Conservation (phyloP, 148 eudicot species). For the Arbutus unedo region DNA sequence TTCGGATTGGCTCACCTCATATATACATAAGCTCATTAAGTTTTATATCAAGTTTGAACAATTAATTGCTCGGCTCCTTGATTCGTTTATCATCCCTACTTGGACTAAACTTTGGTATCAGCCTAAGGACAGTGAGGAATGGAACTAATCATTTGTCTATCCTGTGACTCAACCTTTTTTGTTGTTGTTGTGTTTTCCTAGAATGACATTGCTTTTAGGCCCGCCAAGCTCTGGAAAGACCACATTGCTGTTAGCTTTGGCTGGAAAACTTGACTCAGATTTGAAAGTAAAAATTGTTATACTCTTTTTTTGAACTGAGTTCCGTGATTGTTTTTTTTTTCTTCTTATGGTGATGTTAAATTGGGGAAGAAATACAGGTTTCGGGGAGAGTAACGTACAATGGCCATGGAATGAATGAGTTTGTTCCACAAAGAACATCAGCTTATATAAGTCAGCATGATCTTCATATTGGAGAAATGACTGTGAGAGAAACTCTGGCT, state of each 20-base stretch:
- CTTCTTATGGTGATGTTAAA: background rate
- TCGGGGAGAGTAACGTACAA: conserved; percentile 29
- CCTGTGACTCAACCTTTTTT: background rate
- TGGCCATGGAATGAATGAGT: conserved; percentile 22
- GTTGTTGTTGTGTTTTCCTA: conserved; percentile 7
- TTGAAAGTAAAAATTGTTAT: conserved; percentile 12
- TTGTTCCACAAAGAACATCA: conserved; percentile 25
- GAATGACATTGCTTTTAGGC: conserved; percentile 25
- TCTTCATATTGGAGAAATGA: conserved; percentile 29
- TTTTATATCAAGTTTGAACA: no score
- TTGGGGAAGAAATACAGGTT: background rate
- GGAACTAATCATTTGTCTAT: background rate
- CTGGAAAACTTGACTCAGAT: conserved; percentile 21
- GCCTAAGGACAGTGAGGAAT: background rate
- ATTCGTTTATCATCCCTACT: no score
- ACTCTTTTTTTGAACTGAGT: background rate
- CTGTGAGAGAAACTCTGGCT: conserved; percentile 24
- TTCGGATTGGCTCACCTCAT: no score
- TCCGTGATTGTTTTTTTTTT: background rate
- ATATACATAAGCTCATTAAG: no score
- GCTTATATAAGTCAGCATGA: conserved; percentile 26
- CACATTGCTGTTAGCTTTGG: conserved; percentile 25
- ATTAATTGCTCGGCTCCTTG: no score
- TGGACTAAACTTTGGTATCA: no score
- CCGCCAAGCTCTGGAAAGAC: conserved; percentile 28